Conservation (phyloP, 352 stramenopile genomes). For the Elongisporangium undulatum region DNA sequence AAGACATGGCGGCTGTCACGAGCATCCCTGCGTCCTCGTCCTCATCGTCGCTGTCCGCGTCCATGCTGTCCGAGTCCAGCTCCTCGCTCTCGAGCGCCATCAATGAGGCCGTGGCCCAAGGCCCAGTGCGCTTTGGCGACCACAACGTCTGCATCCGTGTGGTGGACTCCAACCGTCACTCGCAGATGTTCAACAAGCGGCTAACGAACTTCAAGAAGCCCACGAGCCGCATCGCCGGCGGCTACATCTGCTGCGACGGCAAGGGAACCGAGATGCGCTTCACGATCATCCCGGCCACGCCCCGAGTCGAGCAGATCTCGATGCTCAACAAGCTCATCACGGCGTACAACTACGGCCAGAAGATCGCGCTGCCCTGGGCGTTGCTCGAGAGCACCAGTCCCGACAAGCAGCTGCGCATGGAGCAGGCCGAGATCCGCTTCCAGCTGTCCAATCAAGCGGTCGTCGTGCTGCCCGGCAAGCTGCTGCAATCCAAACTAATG, state of each 20-base stretch:
- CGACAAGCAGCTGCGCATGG: slow-evolving; percentile 17
- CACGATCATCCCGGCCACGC: slow-evolving; percentile 50
- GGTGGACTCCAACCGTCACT: slow-evolving; percentile 80
- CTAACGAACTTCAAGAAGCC: slow-evolving; percentile 87
- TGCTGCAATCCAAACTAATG: slow-evolving; percentile 57
- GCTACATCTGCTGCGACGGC: slow-evolving; percentile 87
- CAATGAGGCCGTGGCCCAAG: slow-evolving; percentile 6
- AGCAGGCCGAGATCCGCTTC: slow-evolving; percentile 62
- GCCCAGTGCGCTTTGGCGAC: slow-evolving; percentile 62
- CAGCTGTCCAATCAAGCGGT: slow-evolving; percentile 53
- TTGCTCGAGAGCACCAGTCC: slow-evolving; percentile 46
- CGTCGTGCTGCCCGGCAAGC: slow-evolving; percentile 35
- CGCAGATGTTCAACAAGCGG: slow-evolving; percentile 80
- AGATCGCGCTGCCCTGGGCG: slow-evolving; percentile 67
- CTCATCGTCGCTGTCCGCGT: slow-evolving; percentile 11
- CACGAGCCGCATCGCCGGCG: slow-evolving; percentile 68
- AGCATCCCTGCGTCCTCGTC: neutral
- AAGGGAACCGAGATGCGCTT: slow-evolving; percentile 74
- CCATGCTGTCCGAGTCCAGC: slow-evolving; percentile 8
- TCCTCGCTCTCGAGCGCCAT: slow-evolving; percentile 6
- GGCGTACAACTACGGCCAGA: slow-evolving; percentile 79
- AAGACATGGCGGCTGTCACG: slow-evolving; percentile 2
- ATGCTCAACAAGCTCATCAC: slow-evolving; percentile 86
- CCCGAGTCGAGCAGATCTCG: slow-evolving; percentile 75
- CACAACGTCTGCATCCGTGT: slow-evolving; percentile 67